A percentile compares a stretch with the other conserved stretches of the same genome.
These are phyloP conservation scores for Ophiocordyceps camponoti-saundersi DNA, from an alignment of 2,329 filamentous ascomycete genomes.

Conservation along the genomic window DNA sequence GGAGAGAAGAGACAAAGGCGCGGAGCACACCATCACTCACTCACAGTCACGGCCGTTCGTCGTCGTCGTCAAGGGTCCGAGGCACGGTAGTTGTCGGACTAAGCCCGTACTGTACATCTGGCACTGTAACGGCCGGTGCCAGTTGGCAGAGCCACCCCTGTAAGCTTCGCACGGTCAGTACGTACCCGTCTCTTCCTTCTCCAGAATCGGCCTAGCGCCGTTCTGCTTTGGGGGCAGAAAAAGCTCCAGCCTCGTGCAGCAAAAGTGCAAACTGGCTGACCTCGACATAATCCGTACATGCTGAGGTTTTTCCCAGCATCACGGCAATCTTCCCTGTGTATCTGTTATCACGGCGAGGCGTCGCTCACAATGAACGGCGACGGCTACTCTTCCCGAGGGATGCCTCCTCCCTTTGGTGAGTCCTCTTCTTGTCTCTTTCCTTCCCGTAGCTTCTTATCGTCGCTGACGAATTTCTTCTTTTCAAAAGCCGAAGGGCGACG, in stretches of 20 bases:
- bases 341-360: constrained; percentile 3
- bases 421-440: background rate
- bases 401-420: constrained; percentile 10
- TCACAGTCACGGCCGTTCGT: background rate
- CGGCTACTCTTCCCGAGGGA: constrained; percentile 65
- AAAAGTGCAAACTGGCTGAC: constrained; percentile 6
- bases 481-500: constrained; percentile 27
- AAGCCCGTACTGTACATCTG: background rate
- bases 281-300: constrained; percentile 5
- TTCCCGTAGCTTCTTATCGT: constrained; percentile 4
- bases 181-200: background rate
- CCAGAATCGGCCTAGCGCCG: constrained; percentile 8
- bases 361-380: constrained; percentile 61
- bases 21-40: no score
- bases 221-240: constrained; percentile 13
- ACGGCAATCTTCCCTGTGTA: constrained; percentile 2
- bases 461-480: constrained; percentile 5
- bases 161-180: no score
- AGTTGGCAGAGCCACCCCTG: no score
- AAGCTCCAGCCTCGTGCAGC: constrained; percentile 27
- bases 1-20: background rate
- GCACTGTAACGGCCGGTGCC: background rate
- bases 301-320: constrained; percentile 3
- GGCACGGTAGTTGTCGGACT: no score
- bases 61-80: no score